phyloP scores from a whole-genome alignment of 164 flowering plant species.

The Sedum album region DNA sequence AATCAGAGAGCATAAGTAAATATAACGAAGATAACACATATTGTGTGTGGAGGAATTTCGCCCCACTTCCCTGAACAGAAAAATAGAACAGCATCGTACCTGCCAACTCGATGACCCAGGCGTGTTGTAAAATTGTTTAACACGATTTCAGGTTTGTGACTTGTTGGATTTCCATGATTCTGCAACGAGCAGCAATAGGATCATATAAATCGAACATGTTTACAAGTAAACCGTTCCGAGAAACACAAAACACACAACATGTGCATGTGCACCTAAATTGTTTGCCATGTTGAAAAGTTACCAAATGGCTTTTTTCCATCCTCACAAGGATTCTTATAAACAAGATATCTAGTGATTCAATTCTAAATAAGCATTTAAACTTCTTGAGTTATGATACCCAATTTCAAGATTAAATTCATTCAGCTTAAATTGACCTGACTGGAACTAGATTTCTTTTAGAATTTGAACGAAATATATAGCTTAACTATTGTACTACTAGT shows the following conservation, averaged over 20 bases:
- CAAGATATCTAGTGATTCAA: neutral
- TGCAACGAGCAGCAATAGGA: constrained; percentile 20
- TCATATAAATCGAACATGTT: neutral
- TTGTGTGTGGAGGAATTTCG: neutral
- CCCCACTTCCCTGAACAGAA: too few relatives aligned
- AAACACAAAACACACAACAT: neutral
- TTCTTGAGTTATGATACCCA: neutral
- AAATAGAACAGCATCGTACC: constrained; percentile 27
- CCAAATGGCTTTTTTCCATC: neutral
- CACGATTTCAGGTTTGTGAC: constrained; percentile 77
- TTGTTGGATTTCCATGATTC: constrained; percentile 96
- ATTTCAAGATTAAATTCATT: neutral
- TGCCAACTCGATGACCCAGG: constrained; percentile 82
- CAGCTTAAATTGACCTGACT: neutral
- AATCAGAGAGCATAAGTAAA: neutral
- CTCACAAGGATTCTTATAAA: neutral
- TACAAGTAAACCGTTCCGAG: neutral
- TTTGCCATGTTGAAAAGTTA: neutral
- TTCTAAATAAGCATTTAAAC: neutral
- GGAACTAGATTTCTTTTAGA: too few relatives aligned
- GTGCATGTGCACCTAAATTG: neutral
- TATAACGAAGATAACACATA: neutral
- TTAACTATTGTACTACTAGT: neutral
- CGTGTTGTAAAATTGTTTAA: constrained; percentile 81
- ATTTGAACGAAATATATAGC: neutral